Base-by-base conservation (phyloP, 257 asterid genomes). In the Petunia secreta region DNA sequence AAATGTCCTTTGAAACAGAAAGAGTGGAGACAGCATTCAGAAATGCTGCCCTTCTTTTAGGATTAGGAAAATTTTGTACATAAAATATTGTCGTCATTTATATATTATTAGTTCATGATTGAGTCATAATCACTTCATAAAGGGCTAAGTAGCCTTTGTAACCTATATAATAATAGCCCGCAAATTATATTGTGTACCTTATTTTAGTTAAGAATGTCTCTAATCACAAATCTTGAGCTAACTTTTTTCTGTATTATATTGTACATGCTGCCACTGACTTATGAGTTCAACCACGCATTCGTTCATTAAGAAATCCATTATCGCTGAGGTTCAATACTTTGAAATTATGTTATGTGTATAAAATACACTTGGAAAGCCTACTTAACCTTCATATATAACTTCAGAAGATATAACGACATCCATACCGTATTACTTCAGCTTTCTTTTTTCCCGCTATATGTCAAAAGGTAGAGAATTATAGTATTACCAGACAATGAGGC, bases 11-110 rank as follows among this genome's bases (percentile, higher is more conserved):
- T 7, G 53, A 58, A 1, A 37, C 6, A 60, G 64, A 60, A 16
- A 53, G 14, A 50, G 81, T 63, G 44, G 85, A 44, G 83, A 85
- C 91, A 87, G 81, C 86, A 77, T 76, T 41, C 89, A 43, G 85
- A 86, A 87, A 85, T 85, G 90, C 90, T 82, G 90, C 90, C 82
- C 83, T 83, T 44, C 57, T 86, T 82, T 80, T 43, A 82, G 83
- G 84, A 37, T n/a, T 87, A 80, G 78, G 82, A 75, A 85, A 79
- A 77, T 89, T 81, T 71, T 85, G 91, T 87, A 83, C 85, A 85
- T 80, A 84, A 73, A 75, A 73, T 79, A 76, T 44, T 68, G 64
- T 74, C 5, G 63, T 81, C 38, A 62, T 50, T 63, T 75, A 44
- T 55, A 52, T 62, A 79, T 84, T 75, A 38, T 82, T 68, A 71